Conservation (phyloP, 169 alveolate genomes). For the Eimeria necatrix region DNA sequence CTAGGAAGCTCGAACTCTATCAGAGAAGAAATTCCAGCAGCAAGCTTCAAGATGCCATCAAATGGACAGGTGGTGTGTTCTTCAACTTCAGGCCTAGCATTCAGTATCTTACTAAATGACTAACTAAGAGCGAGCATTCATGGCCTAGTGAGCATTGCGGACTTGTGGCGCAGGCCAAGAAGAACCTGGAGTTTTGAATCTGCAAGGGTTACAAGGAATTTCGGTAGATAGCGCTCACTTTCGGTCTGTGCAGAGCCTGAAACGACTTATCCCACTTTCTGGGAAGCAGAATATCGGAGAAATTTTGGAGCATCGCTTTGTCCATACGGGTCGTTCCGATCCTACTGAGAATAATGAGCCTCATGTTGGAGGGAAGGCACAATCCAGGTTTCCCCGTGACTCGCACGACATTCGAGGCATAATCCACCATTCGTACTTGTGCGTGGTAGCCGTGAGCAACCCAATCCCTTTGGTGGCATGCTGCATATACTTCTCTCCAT, state of each 20-base stretch:
- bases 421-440: slow-evolving; percentile 54
- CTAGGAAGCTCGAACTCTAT: slow-evolving; percentile 45
- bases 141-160: not conserved
- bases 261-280: slow-evolving; percentile 48
- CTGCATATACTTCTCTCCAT: not conserved
- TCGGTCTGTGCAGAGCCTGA: slow-evolving; percentile 16
- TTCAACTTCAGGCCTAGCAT: too few species aligned
- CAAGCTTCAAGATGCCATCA: slow-evolving; percentile 18
- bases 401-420: slow-evolving; percentile 61
- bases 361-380: not conserved
- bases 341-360: not conserved
- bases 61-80: slow-evolving; percentile 20
- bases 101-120: too few species aligned
- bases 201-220: not conserved
- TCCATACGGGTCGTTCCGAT: not conserved
- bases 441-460: not conserved
- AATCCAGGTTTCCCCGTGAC: not conserved
- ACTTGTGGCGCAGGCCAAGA: slow-evolving; percentile 35
- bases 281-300: slow-evolving; percentile 14
- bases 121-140: too few species aligned
- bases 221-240: not conserved
- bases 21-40: slow-evolving; percentile 58
- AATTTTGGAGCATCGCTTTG: slow-evolving; percentile 51
- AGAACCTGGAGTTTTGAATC: not conserved
- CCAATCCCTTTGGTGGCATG: not conserved